phyloP scores from a whole-genome alignment of 1,139 yeast genomes.

The Blastobotrys apis region DNA sequence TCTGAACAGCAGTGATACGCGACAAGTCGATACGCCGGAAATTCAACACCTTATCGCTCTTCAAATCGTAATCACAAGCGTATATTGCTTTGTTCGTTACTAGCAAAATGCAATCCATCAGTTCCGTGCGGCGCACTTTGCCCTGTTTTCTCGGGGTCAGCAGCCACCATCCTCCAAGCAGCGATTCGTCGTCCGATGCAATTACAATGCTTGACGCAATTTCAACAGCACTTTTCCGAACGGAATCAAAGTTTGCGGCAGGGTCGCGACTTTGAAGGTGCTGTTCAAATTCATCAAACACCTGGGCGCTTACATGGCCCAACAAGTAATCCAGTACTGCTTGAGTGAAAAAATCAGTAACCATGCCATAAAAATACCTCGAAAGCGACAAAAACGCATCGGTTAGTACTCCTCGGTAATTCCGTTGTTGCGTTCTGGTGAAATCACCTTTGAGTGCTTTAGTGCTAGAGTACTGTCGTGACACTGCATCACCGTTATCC shows the following conservation, averaged over 20 bases:
- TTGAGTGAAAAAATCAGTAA: slow-evolving; percentile 42
- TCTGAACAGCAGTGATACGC: slow-evolving; percentile 18
- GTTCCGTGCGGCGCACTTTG: slow-evolving; percentile 19
- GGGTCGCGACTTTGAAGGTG: slow-evolving; percentile 36
- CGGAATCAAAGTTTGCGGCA: slow-evolving; percentile 27
- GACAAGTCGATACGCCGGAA: slow-evolving; percentile 20
- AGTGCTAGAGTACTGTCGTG: slow-evolving; percentile 43
- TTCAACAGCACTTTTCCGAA: slow-evolving; percentile 25
- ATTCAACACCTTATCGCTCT: slow-evolving; percentile 23
- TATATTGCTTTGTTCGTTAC: slow-evolving; percentile 24
- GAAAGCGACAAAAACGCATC: slow-evolving; percentile 42
- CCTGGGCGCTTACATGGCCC: slow-evolving; percentile 33
- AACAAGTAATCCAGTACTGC: slow-evolving; percentile 40
- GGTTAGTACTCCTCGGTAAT: slow-evolving; percentile 39
- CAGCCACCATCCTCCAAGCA: slow-evolving; percentile 27
- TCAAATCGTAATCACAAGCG: slow-evolving; percentile 25
- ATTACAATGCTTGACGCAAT: slow-evolving; percentile 23
- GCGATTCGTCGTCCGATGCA: slow-evolving; percentile 19
- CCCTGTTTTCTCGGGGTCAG: slow-evolving; percentile 18
- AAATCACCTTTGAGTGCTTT: slow-evolving; percentile 45
- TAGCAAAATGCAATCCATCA: slow-evolving; percentile 23
- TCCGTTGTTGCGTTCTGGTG: slow-evolving; percentile 41
- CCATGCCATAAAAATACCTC: slow-evolving; percentile 40
- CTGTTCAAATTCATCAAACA: slow-evolving; percentile 40
- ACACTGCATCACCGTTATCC: slow-evolving; percentile 44